Percentiles rank a stretch among this genome's conserved stretches.
phyloP scores from a whole-genome alignment of 2,329 filamentous ascomycete species.

The Phymatotrichopsis omnivora region DNA sequence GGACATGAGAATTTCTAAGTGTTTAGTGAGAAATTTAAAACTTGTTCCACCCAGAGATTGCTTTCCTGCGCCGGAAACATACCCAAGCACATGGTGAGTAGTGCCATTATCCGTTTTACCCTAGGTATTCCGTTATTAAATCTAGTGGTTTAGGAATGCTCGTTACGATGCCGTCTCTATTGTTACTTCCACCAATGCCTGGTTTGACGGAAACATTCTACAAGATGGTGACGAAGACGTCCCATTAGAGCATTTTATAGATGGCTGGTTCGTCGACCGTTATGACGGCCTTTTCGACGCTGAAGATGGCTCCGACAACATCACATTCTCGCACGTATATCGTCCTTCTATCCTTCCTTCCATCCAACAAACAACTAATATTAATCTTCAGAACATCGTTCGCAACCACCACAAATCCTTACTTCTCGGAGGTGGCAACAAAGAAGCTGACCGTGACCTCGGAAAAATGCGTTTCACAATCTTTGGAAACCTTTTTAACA shows the following conservation, averaged over 20 bases:
- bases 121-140: not conserved
- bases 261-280: slow-evolving; percentile 21
- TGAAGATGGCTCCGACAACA: slow-evolving; percentile 26
- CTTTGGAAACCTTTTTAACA: slow-evolving; percentile 24
- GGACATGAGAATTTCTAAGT: too few species aligned
- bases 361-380: not conserved
- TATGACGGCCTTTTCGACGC: slow-evolving; percentile 25
- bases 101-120: not conserved
- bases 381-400: slow-evolving; percentile 14
- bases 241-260: slow-evolving; percentile 14
- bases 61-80: slow-evolving; percentile 27
- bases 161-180: slow-evolving; percentile 25
- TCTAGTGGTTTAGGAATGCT: slow-evolving; percentile 19
- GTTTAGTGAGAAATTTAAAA: slow-evolving; percentile 22
- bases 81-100: slow-evolving; percentile 12
- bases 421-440: slow-evolving; percentile 25
- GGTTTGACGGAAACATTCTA: slow-evolving; percentile 25
- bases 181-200: slow-evolving; percentile 23
- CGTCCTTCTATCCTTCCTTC: not conserved
- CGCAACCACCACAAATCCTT: slow-evolving; percentile 26
- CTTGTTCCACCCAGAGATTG: slow-evolving; percentile 24
- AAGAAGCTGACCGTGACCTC: slow-evolving; percentile 25
- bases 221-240: slow-evolving; percentile 21
- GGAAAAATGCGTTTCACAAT: slow-evolving; percentile 28
- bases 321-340: slow-evolving; percentile 24